These are phyloP conservation scores for Fusarium dimerum DNA, from an alignment of 2,329 filamentous ascomycete species.

Conservation along the genomic window DNA sequence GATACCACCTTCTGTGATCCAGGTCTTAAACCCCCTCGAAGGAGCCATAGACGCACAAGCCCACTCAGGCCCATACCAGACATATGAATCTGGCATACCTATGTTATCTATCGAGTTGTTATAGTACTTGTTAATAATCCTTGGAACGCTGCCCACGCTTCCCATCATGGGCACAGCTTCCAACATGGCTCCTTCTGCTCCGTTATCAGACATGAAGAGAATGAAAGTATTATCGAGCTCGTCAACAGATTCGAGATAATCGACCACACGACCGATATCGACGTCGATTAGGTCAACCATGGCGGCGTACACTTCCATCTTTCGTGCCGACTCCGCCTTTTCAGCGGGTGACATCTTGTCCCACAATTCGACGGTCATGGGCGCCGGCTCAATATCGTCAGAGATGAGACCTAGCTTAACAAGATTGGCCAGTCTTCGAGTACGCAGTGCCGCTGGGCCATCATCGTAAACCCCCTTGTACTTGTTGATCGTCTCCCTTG, in stretches of 20 bases:
- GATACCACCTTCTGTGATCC: conserved; percentile 31
- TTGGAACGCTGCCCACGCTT: conserved; percentile 13
- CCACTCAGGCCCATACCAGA: conserved; percentile 63
- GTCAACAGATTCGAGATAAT: conserved; percentile 51
- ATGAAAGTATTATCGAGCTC: conserved; percentile 54
- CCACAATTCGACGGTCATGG: conserved; percentile 7
- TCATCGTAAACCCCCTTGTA: not conserved
- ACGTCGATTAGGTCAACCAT: conserved; percentile 59
- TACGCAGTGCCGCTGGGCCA: conserved; percentile 36
- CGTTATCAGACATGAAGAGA: conserved; percentile 39
- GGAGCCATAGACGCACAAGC: conserved; percentile 43
- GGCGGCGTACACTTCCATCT: conserved; percentile 52
- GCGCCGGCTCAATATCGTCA: conserved; percentile 23
- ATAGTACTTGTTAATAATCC: conserved; percentile 42
- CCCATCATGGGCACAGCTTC: conserved; percentile 55
- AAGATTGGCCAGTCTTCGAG: conserved; percentile 44
- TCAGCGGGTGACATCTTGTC: conserved; percentile 11
- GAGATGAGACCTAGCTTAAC: conserved; percentile 43
- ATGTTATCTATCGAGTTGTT: conserved; percentile 54
- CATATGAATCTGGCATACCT: conserved; percentile 56
- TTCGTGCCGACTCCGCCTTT: conserved; percentile 7
- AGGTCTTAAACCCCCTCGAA: conserved; percentile 38
- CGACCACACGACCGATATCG: conserved; percentile 53
- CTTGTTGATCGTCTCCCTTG: not conserved
- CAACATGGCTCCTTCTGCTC: conserved; percentile 54